These are phyloP conservation scores for Porphyrellus cyaneotinctus DNA, from an alignment of 768 basidiomycete species.

Conservation along the genomic window DNA sequence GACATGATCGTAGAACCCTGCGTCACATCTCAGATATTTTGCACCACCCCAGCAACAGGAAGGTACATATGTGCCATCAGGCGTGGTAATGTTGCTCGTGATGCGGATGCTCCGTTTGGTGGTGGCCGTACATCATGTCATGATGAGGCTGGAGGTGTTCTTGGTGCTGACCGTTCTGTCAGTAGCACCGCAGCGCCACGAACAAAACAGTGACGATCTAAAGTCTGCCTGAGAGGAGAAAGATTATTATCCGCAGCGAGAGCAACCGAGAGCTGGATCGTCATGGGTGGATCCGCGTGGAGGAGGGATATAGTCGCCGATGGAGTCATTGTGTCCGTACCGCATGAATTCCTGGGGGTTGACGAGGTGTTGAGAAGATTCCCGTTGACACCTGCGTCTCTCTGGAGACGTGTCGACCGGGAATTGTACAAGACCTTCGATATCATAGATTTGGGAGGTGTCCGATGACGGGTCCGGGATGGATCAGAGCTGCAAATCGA, in stretches of 20 bases:
- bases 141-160: background rate
- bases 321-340: background rate
- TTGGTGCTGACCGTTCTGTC: background rate
- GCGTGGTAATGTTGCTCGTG: background rate
- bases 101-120: background rate
- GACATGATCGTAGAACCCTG: background rate
- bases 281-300: background rate
- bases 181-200: constrained; percentile 14
- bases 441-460: background rate
- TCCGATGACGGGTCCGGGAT: background rate
- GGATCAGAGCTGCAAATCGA: background rate
- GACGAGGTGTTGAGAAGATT: background rate
- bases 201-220: constrained; percentile 6
- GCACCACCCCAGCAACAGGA: background rate
- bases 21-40: background rate
- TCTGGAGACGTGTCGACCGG: background rate
- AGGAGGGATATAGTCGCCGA: background rate
- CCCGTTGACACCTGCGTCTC: background rate
- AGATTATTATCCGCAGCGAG: constrained; percentile 11
- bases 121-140: background rate
- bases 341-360: background rate
- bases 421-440: background rate
- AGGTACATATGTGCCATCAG: background rate
- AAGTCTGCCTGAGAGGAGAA: constrained; percentile 8
- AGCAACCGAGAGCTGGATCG: constrained; percentile 1